Evolutionary conservation across 345 rosid species (phyloP).

Genomic region (Gynandropsis gynandra): DNA sequence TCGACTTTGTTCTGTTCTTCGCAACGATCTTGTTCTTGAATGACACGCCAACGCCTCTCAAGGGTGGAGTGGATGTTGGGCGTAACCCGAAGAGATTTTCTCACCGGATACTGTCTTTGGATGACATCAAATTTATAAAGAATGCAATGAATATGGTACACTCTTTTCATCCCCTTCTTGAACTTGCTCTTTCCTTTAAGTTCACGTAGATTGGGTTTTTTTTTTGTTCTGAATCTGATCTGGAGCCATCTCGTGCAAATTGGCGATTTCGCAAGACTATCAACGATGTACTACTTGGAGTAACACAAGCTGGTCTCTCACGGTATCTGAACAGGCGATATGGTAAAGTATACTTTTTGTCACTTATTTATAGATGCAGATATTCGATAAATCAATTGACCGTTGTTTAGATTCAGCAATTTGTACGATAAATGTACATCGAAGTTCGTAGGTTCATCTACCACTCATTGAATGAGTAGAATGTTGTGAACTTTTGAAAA

Average conservation of each 20-base stretch:
- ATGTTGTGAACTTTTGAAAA: too few species aligned
- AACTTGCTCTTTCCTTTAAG: background rate
- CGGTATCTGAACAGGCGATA: conserved; percentile 38
- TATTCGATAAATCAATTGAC: too few species aligned
- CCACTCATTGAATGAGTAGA: too few species aligned
- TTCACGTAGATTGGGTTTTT: background rate
- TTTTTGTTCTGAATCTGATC: background rate
- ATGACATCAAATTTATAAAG: conserved; percentile 44
- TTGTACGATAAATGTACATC: too few species aligned
- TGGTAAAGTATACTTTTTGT: conserved; percentile 22
- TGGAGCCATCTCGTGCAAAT: background rate
- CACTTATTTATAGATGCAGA: too few species aligned
- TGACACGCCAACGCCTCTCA: conserved; percentile 49
- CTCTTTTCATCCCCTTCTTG: too few species aligned
- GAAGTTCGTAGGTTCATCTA: too few species aligned
- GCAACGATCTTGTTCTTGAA: conserved; percentile 37
- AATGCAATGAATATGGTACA: conserved; percentile 25
- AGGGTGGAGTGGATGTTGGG: conserved; percentile 20
- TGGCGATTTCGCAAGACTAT: conserved; percentile 38
- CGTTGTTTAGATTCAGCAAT: too few species aligned
- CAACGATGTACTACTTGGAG: conserved; percentile 59
- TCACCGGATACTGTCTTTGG: conserved; percentile 36
- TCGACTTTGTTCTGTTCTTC: conserved; percentile 35
- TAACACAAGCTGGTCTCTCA: conserved; percentile 60
- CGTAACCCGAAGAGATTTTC: conserved; percentile 31